Evolutionary conservation across 345 rosid species (phyloP).

Genomic region (Zanthoxylum bungeanum): DNA sequence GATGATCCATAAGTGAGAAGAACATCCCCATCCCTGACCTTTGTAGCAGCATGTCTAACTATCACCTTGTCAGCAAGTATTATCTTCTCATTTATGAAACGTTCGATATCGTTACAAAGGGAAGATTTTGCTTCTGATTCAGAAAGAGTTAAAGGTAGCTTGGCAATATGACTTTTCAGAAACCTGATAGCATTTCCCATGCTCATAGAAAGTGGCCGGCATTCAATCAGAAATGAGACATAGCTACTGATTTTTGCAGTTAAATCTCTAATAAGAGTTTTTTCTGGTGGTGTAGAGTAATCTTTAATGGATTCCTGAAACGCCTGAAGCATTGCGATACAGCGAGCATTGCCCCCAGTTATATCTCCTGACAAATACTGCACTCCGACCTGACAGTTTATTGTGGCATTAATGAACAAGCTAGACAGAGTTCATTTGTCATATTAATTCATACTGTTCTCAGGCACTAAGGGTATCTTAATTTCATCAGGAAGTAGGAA

Average conservation of each 20-base stretch:
- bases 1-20: conserved; percentile 73
- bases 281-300: conserved; percentile 59
- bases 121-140: conserved; percentile 64
- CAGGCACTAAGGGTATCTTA: background rate
- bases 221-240: conserved; percentile 72
- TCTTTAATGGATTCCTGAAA: conserved; percentile 67
- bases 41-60: conserved; percentile 58
- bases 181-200: conserved; percentile 90
- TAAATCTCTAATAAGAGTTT: conserved; percentile 59
- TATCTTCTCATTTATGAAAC: conserved; percentile 68
- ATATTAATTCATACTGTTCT: background rate
- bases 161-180: conserved; percentile 61
- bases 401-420: conserved; percentile 8
- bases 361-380: conserved; percentile 67
- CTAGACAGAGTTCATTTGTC: background rate
- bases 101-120: conserved; percentile 55
- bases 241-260: conserved; percentile 57
- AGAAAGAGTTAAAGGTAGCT: conserved; percentile 46
- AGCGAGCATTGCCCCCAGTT: conserved; percentile 73
- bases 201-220: conserved; percentile 81
- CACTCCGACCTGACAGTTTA: conserved; percentile 55
- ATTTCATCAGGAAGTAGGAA: background rate
- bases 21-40: conserved; percentile 78
- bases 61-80: conserved; percentile 64
- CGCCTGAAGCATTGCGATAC: conserved; percentile 78